Evolutionary conservation across 1,139 yeast genomes (phyloP).

Genomic region (Pichia kudriavzevii): DNA sequence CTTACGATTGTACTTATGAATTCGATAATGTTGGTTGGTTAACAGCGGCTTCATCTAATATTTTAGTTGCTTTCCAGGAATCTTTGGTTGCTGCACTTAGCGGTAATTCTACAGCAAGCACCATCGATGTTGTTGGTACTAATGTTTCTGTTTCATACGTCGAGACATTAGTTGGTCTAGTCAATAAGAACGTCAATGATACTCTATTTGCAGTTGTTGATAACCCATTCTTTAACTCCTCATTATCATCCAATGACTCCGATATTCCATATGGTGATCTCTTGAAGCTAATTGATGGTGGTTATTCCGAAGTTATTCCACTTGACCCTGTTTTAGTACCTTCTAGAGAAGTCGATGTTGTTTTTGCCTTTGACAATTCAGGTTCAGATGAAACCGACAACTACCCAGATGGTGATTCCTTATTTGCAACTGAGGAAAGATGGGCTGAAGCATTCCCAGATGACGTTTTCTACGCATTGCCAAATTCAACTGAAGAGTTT

Average conservation of each 20-base stretch:
- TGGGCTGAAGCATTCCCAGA: constrained; percentile 36
- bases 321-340: constrained; percentile 51
- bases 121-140: constrained; percentile 13
- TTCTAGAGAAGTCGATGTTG: constrained; percentile 44
- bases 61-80: constrained; percentile 17
- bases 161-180: constrained; percentile 12
- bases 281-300: constrained; percentile 52
- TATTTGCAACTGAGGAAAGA: constrained; percentile 30
- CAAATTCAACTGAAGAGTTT: constrained; percentile 36
- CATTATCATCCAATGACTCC: constrained; percentile 32
- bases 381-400: constrained; percentile 49
- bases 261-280: constrained; percentile 29
- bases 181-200: constrained; percentile 17
- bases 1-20: constrained; percentile 40
- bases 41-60: constrained; percentile 58
- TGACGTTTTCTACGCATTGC: constrained; percentile 42
- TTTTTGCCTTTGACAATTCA: constrained; percentile 59
- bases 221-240: constrained; percentile 56
- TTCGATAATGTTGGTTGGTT: constrained; percentile 71
- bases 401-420: constrained; percentile 64
- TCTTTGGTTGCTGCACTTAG: constrained; percentile 8
- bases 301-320: constrained; percentile 59
- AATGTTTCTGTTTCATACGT: constrained; percentile 15
- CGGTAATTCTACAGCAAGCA: constrained; percentile 4
- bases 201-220: constrained; percentile 37